These are phyloP conservation scores for Ogataea angusta DNA, from an alignment of 805 yeast genomes.

Conservation along the genomic window DNA sequence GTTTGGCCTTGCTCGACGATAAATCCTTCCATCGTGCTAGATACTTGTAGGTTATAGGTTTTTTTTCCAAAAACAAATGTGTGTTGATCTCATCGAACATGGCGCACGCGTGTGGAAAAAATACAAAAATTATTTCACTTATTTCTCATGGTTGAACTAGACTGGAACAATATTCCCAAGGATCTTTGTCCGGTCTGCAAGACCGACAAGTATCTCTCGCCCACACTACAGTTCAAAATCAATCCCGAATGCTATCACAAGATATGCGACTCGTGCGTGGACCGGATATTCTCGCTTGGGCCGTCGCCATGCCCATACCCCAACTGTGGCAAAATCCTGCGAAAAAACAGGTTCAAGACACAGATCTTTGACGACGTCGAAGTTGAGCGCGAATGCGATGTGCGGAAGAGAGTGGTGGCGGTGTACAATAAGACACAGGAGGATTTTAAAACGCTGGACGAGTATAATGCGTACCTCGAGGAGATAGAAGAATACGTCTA, in stretches of 20 bases:
- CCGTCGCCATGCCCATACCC: slow-evolving; percentile 97
- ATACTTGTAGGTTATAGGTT: slow-evolving; percentile 26
- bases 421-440: slow-evolving; percentile 78
- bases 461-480: slow-evolving; percentile 77
- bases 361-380: slow-evolving; percentile 88
- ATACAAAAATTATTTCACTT: background rate
- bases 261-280: slow-evolving; percentile 96
- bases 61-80: slow-evolving; percentile 18
- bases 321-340: slow-evolving; percentile 78
- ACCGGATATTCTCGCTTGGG: slow-evolving; percentile 87
- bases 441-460: slow-evolving; percentile 60
- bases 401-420: slow-evolving; percentile 70
- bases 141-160: slow-evolving; percentile 30
- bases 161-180: slow-evolving; percentile 34
- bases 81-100: slow-evolving; percentile 19
- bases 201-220: slow-evolving; percentile 89
- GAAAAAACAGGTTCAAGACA: slow-evolving; percentile 86
- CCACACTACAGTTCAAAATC: slow-evolving; percentile 86
- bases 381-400: slow-evolving; percentile 91
- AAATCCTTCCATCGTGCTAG: slow-evolving; percentile 23
- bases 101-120: slow-evolving; percentile 5
- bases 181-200: slow-evolving; percentile 93
- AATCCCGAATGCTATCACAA: slow-evolving; percentile 98
- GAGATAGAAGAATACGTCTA: slow-evolving; percentile 77
- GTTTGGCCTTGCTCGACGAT: slow-evolving; percentile 18